Percentiles rank a stretch among this genome's conserved stretches.
phyloP scores from a whole-genome alignment of 192 early-diverging fungal species.

The Backusella circina region DNA sequence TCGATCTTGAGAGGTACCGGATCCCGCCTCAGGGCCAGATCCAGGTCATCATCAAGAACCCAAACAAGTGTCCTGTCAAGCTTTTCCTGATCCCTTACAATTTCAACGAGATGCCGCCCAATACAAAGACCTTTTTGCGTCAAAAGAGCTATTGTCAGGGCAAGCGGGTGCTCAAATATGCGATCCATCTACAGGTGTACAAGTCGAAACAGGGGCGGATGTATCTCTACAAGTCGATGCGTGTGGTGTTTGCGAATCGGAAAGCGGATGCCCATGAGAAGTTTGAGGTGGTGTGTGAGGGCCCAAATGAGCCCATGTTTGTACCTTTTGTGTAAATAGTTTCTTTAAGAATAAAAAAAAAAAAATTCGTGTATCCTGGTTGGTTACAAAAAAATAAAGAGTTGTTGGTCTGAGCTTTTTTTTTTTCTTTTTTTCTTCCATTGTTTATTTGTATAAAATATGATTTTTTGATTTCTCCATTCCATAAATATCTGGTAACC shows the following conservation, averaged over 20 bases:
- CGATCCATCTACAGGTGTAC: conserved; percentile 73
- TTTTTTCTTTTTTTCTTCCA: too few relatives aligned
- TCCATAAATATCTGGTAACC: too few relatives aligned
- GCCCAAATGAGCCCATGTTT: conserved; percentile 53
- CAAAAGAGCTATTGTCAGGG: conserved; percentile 63
- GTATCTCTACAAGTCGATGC: conserved; percentile 62
- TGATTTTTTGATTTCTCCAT: too few relatives aligned
- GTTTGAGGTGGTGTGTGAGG: conserved; percentile 56
- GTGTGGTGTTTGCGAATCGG: conserved; percentile 74
- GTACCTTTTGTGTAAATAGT: conserved; percentile 23
- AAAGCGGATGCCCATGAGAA: conserved; percentile 63
- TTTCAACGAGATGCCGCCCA: conserved; percentile 66
- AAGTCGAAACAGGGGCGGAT: conserved; percentile 51
- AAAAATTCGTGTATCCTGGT: too few relatives aligned
- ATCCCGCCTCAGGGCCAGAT: conserved; percentile 71
- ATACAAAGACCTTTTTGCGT: conserved; percentile 74
- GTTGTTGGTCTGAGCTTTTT: too few relatives aligned
- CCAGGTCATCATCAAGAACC: conserved; percentile 82
- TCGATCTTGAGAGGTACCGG: conserved; percentile 57
- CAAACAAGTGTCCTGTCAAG: conserved; percentile 71
- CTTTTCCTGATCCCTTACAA: conserved; percentile 79
- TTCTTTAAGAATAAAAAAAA: background rate
- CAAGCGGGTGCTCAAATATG: conserved; percentile 50
- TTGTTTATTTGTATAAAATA: too few relatives aligned
- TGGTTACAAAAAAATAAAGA: too few relatives aligned